Evolutionary conservation across 1,284 basidiomycete genomes (phyloP).

Genomic region (Microbotryum intermedium): DNA sequence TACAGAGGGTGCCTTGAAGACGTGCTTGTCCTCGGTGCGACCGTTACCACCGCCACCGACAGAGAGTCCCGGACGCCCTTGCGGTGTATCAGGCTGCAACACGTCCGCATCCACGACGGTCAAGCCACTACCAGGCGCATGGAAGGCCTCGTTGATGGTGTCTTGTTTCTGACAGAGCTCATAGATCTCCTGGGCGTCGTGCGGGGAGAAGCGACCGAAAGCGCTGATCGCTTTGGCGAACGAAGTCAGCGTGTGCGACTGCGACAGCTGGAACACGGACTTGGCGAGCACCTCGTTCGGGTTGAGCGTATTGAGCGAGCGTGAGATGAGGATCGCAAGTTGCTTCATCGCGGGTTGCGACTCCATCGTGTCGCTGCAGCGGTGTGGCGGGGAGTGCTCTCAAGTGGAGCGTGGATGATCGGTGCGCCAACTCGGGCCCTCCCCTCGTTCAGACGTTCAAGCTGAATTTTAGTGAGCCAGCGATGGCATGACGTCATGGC

Average conservation of each 20-base stretch:
- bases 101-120: conserved; percentile 17
- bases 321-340: conserved; percentile 47
- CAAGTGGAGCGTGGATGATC: too few relatives aligned
- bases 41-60: background rate
- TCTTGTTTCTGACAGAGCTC: conserved; percentile 27
- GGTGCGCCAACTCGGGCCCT: too few relatives aligned
- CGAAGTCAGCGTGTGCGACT: conserved; percentile 9
- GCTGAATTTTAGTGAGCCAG: too few relatives aligned
- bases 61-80: conserved; percentile 9
- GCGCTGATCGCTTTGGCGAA: conserved; percentile 55
- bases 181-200: conserved; percentile 50
- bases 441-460: too few relatives aligned
- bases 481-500: too few relatives aligned
- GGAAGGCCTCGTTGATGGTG: conserved; percentile 23
- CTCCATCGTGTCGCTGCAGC: too few relatives aligned
- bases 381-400: too few relatives aligned
- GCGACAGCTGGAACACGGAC: conserved; percentile 60
- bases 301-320: conserved; percentile 66
- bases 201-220: conserved; percentile 75
- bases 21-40: conserved; percentile 31
- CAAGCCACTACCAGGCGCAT: conserved; percentile 10
- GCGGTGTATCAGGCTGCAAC: conserved; percentile 10
- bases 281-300: conserved; percentile 72
- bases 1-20: conserved; percentile 46
- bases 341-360: conserved; percentile 2